Evolutionary conservation across 192 early-diverging fungal genomes (phyloP), one percentile per base, ranked within the genome.

Genomic region (Umbelopsis vinacea): DNA sequence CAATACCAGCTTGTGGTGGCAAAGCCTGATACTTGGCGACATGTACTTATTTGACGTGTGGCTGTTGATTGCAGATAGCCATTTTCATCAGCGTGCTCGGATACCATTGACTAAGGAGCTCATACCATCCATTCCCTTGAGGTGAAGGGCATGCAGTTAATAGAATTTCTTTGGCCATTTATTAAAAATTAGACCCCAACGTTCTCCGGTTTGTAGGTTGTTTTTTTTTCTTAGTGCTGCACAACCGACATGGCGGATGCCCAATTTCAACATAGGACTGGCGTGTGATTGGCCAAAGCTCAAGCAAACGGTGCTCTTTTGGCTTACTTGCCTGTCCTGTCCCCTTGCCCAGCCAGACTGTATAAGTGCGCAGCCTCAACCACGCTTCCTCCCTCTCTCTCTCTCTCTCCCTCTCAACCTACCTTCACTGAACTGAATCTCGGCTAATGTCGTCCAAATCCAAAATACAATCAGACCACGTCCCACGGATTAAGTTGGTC

Each of bases 401-500:
- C 57, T 63, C 7, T 17, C 26, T 35, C 35, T 29, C 55, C 10
- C 22, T 33, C 26, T 37, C 57, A 50, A 10, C 6, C 48, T 15
- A 50, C 15, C 57, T 17, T n/a, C 40, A 43, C 40, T 43, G 40
- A 43, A 43, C 40, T 29, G 57, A 63, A 38, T 63, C 57, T 63
- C 57, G 57, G 57, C 10, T 37, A 63, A 63, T 63, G 57, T 37
- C 57, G 33, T 35, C 57, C 15, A 63, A 22, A 63, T 19, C 33
- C 4, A 63, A 63, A 63, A 11, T 12, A n/a, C 57, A 63, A 29
- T 37, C 10, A 26, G 33, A 63, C 29, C 26, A 37, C 17, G 33
- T 63, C 19, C 57, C 57, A 35, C 57, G 57, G 17, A 26, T 63
- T 26, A 75, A 75, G 47, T 21, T 75, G 1, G 74, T 75, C 29